Percentiles rank a stretch among this genome's conserved stretches.
phyloP scores from a whole-genome alignment of 164 flowering plant species.

The Sextonia rubra region DNA sequence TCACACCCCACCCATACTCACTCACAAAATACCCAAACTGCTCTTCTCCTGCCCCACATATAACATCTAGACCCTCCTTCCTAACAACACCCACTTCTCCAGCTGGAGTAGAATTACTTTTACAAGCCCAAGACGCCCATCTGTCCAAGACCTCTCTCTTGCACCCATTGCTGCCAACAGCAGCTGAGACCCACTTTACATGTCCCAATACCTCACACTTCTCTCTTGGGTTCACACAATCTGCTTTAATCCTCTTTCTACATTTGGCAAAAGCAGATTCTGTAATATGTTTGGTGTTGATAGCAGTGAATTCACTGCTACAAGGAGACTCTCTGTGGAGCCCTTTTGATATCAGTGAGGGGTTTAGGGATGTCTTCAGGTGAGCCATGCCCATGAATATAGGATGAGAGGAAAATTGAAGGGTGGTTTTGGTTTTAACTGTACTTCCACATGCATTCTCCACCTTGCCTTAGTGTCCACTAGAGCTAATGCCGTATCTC shows the following conservation, averaged over 20 bases:
- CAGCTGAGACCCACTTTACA: background rate
- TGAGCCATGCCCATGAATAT: conserved; percentile 9
- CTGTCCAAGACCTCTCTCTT: conserved; percentile 8
- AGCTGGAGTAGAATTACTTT: conserved; percentile 1
- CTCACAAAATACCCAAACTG: conserved; percentile 35
- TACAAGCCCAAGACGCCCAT: background rate
- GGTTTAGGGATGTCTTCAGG: conserved; percentile 10
- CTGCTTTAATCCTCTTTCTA: background rate
- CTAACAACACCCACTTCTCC: conserved; percentile 54
- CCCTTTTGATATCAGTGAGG: background rate
- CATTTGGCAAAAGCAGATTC: background rate
- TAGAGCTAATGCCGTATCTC: background rate
- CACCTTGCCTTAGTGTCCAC: background rate
- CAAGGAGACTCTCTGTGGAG: background rate
- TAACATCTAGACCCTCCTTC: conserved; percentile 11
- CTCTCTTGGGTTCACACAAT: background rate
- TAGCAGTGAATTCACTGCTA: background rate
- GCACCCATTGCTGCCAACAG: background rate
- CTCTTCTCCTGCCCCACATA: conserved; percentile 7
- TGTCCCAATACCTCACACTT: background rate
- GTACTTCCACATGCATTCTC: background rate
- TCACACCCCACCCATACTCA: conserved; percentile 72
- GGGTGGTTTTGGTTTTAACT: background rate
- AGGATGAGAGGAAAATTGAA: background rate
- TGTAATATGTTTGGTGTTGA: background rate